Percentiles rank a stretch among this genome's conserved stretches.
Conservation (phyloP, 2,329 filamentous ascomycete genomes). For the Trichophyton rubrum region DNA sequence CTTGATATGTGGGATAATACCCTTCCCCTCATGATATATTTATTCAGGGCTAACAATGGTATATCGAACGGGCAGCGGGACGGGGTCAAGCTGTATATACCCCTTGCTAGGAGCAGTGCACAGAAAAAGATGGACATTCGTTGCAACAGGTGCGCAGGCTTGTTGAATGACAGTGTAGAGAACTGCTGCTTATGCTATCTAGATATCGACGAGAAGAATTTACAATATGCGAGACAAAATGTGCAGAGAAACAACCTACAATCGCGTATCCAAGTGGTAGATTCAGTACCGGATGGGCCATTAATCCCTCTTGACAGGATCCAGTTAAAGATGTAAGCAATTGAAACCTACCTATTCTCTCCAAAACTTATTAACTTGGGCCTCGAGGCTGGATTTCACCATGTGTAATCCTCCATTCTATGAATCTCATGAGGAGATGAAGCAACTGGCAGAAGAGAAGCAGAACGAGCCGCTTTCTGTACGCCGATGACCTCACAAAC, state of each 20-base stretch:
- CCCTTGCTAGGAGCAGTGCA: conserved; percentile 64
- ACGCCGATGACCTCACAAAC: background rate
- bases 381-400: conserved; percentile 56
- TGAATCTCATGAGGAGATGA: conserved; percentile 56
- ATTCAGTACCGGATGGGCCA: conserved; percentile 38
- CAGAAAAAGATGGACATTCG: conserved; percentile 57
- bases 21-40: background rate
- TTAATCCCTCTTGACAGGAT: conserved; percentile 51
- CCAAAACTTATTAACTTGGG: background rate
- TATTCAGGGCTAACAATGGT: background rate
- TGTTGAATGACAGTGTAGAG: background rate
- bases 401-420: conserved; percentile 98
- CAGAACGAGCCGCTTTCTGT: conserved; percentile 55
- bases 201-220: conserved; percentile 64
- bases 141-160: conserved; percentile 46
- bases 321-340: conserved; percentile 17
- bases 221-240: conserved; percentile 55
- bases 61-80: conserved; percentile 43
- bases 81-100: conserved; percentile 85
- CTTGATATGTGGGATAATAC: conserved; percentile 53
- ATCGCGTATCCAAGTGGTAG: conserved; percentile 51
- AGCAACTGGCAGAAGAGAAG: conserved; percentile 53
- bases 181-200: conserved; percentile 12
- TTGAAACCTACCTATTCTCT: background rate
- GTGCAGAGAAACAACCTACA: conserved; percentile 53